A percentile compares a stretch with the other conserved stretches of the same genome.
Conservation (phyloP, 495 filamentous ascomycete species). For the Cryomyces minteri region DNA sequence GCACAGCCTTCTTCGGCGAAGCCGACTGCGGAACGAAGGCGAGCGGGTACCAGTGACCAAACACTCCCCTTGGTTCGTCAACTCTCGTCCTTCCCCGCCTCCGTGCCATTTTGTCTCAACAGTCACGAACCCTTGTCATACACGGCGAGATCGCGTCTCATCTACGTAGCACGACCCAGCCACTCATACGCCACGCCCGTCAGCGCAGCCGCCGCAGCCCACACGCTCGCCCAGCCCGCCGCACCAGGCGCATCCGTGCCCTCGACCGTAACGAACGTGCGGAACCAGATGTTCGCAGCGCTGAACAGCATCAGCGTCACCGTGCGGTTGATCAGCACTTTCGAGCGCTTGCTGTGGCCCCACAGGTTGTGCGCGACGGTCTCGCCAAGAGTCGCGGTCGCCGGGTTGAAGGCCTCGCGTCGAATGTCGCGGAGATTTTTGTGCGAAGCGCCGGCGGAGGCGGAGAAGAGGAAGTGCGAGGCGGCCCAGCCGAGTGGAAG, state of each 20-base stretch:
- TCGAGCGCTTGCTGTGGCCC: conserved; percentile 38
- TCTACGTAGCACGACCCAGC: conserved; percentile 34
- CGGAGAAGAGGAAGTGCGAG: conserved; percentile 57
- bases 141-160: neutral
- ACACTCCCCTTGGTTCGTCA: too few relatives aligned
- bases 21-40: neutral
- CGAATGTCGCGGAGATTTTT: conserved; percentile 19
- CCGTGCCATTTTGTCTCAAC: too few relatives aligned
- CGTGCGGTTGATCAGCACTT: conserved; percentile 46
- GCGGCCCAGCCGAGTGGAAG: conserved; percentile 51
- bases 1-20: too few relatives aligned
- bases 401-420: conserved; percentile 28
- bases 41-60: too few relatives aligned
- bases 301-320: conserved; percentile 35
- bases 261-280: conserved; percentile 39
- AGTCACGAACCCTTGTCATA: too few relatives aligned
- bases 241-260: conserved; percentile 51
- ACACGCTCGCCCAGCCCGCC: conserved; percentile 47
- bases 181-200: conserved; percentile 41
- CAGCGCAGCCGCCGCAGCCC: conserved; percentile 40
- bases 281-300: conserved; percentile 44
- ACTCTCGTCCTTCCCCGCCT: too few relatives aligned
- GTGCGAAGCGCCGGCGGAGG: conserved; percentile 25
- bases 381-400: conserved; percentile 32
- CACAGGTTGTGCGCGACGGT: conserved; percentile 39